A percentile compares a stretch with the other conserved stretches of the same genome.
Evolutionary conservation across 1,139 yeast species (phyloP).

Genomic region (Nakaseomyces bracarensis): DNA sequence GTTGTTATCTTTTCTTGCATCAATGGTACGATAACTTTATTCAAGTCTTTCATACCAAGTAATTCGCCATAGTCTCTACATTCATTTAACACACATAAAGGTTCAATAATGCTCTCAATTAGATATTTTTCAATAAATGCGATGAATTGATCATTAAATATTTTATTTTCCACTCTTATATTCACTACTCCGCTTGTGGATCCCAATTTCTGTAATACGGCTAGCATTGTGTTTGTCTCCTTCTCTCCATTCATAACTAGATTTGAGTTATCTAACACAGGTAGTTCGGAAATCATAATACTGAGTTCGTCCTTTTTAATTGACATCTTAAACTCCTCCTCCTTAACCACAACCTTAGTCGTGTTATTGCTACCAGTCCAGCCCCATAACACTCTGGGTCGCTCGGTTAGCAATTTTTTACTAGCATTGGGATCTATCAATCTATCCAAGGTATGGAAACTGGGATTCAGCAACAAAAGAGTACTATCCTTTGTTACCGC

Average conservation of each 20-base stretch:
- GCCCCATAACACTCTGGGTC: neutral
- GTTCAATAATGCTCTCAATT: conserved; percentile 67
- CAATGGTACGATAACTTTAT: conserved; percentile 23
- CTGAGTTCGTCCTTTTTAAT: neutral
- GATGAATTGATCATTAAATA: conserved; percentile 41
- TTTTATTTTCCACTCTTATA: neutral
- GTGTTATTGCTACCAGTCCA: neutral
- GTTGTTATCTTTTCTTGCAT: neutral
- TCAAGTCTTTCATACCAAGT: conserved; percentile 32
- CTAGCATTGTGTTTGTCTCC: neutral
- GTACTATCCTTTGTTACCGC: conserved; percentile 40
- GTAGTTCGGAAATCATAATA: neutral
- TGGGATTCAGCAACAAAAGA: conserved; percentile 67
- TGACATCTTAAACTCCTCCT: neutral
- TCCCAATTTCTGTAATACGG: neutral
- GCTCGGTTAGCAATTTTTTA: neutral
- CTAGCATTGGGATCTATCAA: conserved; percentile 6
- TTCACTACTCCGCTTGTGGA: neutral
- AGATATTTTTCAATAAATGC: conserved; percentile 34
- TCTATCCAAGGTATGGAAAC: conserved; percentile 32
- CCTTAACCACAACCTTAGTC: neutral
- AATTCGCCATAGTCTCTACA: conserved; percentile 60
- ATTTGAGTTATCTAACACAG: neutral
- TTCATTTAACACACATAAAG: conserved; percentile 59
- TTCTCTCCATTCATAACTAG: neutral